Evolutionary conservation across 257 asterid genomes (phyloP).

Genomic region (Jasminum sambac): DNA sequence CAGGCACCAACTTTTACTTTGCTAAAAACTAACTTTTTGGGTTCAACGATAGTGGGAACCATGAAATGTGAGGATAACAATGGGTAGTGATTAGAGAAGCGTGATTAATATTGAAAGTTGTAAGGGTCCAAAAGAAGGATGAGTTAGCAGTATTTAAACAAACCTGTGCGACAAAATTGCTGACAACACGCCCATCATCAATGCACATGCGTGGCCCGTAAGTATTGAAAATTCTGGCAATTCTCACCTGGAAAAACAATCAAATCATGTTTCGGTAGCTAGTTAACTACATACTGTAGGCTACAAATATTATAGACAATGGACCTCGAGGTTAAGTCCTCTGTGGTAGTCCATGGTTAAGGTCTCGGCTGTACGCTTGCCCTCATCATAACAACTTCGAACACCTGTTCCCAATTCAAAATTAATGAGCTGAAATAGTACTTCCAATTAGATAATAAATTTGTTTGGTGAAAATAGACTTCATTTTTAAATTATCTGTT

Average conservation of each 20-base stretch:
- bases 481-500: background rate
- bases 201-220: slow-evolving; percentile 96
- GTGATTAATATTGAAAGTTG: no score
- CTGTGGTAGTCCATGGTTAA: slow-evolving; percentile 89
- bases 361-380: slow-evolving; percentile 87
- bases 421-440: slow-evolving; percentile 12
- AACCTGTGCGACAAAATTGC: slow-evolving; percentile 96
- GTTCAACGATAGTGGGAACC: no score
- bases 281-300: background rate
- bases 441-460: background rate
- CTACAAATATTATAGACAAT: background rate
- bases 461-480: background rate
- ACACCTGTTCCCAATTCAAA: slow-evolving; percentile 54
- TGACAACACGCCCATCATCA: slow-evolving; percentile 91
- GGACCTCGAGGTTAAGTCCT: slow-evolving; percentile 81
- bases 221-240: slow-evolving; percentile 90
- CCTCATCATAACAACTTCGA: slow-evolving; percentile 90
- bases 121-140: background rate
- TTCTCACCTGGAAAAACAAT: slow-evolving; percentile 59
- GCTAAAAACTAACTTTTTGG: no score
- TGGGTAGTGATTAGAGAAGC: no score
- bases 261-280: background rate
- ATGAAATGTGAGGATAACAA: no score
- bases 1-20: no score
- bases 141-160: slow-evolving; percentile 2